phyloP scores from a whole-genome alignment of 2,329 filamentous ascomycete species.

The Colletotrichum orchidophilum region DNA sequence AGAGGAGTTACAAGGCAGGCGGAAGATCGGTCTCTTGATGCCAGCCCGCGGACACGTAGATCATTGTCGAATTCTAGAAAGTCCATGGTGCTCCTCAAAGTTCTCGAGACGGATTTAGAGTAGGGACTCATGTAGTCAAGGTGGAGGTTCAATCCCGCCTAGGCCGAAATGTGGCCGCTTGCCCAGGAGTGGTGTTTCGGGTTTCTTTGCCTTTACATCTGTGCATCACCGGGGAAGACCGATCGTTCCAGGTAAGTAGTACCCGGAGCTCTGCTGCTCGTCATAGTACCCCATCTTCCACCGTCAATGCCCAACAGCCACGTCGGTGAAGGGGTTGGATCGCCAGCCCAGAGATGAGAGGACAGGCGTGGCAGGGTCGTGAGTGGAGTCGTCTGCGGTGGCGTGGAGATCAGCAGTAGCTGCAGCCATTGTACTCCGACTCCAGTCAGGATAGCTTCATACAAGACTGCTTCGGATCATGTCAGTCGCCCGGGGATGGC shows the following conservation, averaged over 20 bases:
- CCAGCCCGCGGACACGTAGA: conserved; percentile 4
- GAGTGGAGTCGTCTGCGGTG: conserved; percentile 15
- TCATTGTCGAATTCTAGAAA: conserved; percentile 26
- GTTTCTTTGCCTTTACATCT: neutral
- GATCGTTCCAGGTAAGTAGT: conserved; percentile 1
- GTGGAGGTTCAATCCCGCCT: conserved; percentile 13
- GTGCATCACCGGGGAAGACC: conserved; percentile 3
- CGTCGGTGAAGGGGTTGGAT: conserved; percentile 24
- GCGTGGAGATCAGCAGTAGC: conserved; percentile 25
- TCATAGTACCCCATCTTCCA: conserved; percentile 4
- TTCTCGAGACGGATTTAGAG: conserved; percentile 16
- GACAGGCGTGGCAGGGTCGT: conserved; percentile 14
- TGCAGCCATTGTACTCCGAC: conserved; percentile 29
- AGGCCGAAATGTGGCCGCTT: conserved; percentile 17
- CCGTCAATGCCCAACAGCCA: neutral
- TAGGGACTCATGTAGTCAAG: conserved; percentile 1
- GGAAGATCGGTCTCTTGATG: conserved; percentile 17
- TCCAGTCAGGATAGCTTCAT: neutral
- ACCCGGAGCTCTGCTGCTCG: neutral
- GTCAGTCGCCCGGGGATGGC: conserved; percentile 8
- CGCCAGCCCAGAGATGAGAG: neutral
- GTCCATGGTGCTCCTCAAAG: neutral
- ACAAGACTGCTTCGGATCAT: conserved; percentile 1
- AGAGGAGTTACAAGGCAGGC: conserved; percentile 16
- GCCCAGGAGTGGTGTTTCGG: conserved; percentile 18